phyloP scores from a whole-genome alignment of 148 eudicot species.

The Rhododendron williamsianum region DNA sequence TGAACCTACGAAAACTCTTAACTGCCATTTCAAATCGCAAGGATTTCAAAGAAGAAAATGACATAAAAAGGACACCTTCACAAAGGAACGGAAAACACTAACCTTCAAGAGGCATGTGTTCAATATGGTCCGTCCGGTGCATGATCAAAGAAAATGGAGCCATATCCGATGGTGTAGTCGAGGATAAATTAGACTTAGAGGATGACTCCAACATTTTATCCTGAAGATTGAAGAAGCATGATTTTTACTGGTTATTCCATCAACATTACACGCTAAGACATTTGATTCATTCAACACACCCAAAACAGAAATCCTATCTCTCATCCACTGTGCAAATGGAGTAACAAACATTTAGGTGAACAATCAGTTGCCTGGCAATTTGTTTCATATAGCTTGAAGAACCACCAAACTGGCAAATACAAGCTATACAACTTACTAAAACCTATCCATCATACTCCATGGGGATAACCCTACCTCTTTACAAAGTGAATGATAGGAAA shows the following conservation, averaged over 20 bases:
- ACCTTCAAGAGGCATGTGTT: conserved; percentile 40
- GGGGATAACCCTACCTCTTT: not conserved
- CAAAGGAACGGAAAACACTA: conserved; percentile 10
- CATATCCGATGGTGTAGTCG: conserved; percentile 37
- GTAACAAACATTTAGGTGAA: not conserved
- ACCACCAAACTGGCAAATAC: not conserved
- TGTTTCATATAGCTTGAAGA: not conserved
- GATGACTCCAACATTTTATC: conserved; percentile 61
- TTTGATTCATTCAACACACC: conserved; percentile 2
- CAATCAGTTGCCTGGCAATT: not conserved
- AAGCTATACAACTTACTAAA: not conserved
- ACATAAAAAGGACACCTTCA: not conserved
- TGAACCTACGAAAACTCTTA: not conserved
- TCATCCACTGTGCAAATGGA: not conserved
- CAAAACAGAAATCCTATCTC: not conserved
- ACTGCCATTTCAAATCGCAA: conserved; percentile 6
- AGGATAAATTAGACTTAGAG: conserved; percentile 42
- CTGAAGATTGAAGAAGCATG: conserved; percentile 51
- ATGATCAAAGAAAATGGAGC: conserved; percentile 44
- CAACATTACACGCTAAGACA: conserved; percentile 10
- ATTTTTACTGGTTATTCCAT: conserved; percentile 19
- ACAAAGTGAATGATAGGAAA: not conserved
- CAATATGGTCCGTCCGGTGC: conserved; percentile 45
- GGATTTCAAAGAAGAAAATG: not conserved
- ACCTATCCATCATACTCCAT: not conserved